A percentile compares a stretch with the other conserved stretches of the same genome.
Conservation (phyloP, 768 basidiomycete species). For the Steccherinum ochraceum region DNA sequence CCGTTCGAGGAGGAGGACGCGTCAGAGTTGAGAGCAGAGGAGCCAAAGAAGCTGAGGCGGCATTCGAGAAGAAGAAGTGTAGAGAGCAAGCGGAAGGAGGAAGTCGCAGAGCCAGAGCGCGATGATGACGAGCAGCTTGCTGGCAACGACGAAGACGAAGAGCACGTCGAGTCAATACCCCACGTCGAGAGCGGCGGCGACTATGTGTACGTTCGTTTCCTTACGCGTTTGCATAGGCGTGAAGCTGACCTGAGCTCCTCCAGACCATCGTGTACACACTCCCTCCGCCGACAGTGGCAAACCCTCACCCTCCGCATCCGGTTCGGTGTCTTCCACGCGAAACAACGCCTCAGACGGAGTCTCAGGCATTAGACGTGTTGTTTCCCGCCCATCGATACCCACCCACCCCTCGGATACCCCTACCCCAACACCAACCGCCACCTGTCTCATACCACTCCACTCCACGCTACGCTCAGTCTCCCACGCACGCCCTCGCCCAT, state of each 20-base stretch:
- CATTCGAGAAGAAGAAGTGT: conserved; percentile 5
- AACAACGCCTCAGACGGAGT: conserved; percentile 23
- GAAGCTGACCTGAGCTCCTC: conserved; percentile 1
- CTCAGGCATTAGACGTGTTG: neutral
- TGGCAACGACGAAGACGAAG: too few species aligned
- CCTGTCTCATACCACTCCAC: neutral
- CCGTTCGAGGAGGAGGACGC: neutral
- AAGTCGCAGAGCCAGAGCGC: neutral
- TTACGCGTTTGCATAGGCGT: neutral
- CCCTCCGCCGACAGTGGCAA: conserved; percentile 54
- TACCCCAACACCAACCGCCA: neutral
- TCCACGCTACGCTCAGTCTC: neutral
- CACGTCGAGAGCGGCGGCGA: conserved; percentile 11
- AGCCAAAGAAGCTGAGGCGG: neutral
- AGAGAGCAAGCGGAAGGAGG: neutral
- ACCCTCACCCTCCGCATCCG: conserved; percentile 48
- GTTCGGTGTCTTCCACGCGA: conserved; percentile 52
- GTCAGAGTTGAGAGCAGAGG: neutral
- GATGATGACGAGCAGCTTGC: conserved; percentile 4
- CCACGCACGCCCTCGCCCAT: neutral
- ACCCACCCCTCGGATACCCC: neutral
- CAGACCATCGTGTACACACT: conserved; percentile 54
- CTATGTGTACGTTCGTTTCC: conserved; percentile 16
- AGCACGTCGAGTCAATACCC: neutral
- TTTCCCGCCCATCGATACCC: neutral